Evolutionary conservation across 2,329 filamentous ascomycete species (phyloP), one percentile per base, ranked within the genome.

Genomic region (Trichoderma sp.): DNA sequence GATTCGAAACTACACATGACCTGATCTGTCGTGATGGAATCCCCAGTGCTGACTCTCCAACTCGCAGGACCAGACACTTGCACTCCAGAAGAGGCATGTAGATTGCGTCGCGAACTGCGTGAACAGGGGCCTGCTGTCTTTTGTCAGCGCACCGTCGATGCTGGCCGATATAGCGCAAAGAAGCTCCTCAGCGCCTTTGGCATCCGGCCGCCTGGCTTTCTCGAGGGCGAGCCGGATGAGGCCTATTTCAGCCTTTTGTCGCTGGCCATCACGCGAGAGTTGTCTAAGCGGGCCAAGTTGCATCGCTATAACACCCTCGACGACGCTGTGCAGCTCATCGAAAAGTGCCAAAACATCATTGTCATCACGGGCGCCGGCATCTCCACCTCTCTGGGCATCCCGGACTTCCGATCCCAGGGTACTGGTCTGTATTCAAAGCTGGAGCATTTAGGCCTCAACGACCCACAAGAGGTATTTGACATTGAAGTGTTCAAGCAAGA

Each of bases 281-380:
- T 97, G 79, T 91, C 90, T 73, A 97, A 94, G 84, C 92, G 96
- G 66, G 91, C 91, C 78, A 97, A 98, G 83, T 87, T 98, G 68
- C 83, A 88, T 27, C 87, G 92, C 77, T 95, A 94, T 88, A 98
- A 98, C 86, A 92, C 93, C 1, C 88, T 98, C 71, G 93, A 97
- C 78, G 95, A 99, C 84, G 97, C 94, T 5, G 95, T 97, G 9
- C 85, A 88, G 16, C 87, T 99, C 68, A 89, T 99, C 60, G 88
- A 91, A 79, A 89, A 90, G 76, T 91, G 92, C 75, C 90, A 90
- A 79, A 97, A 98, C 83, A 95, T 99, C 83, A 91, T 99, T 81
- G 93, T 98, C 78, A 90, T 99, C 79, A 98, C 97, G 1, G 97
- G 97, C 69, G 97, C 97, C 21, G 97, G 97, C 79, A 98, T 99